phyloP scores from a whole-genome alignment of 2,329 filamentous ascomycete genomes.

The Trematosphaeria pertusa region DNA sequence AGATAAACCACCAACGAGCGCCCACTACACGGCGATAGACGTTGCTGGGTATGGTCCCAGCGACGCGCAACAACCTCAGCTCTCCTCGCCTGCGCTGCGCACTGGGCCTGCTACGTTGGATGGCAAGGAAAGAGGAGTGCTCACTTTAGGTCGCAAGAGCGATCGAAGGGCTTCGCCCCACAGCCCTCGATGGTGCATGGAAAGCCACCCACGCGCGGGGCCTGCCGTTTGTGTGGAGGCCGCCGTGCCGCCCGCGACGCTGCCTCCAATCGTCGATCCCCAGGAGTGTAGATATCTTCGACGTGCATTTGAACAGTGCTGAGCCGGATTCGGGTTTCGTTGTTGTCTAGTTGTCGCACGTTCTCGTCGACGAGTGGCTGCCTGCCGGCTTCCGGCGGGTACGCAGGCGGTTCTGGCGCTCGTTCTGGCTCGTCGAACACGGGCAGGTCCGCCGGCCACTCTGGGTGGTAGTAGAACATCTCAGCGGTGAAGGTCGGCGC shows the following conservation, averaged over 20 bases:
- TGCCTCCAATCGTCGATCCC: conserved; percentile 31
- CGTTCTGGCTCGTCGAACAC: conserved; percentile 11
- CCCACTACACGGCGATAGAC: background rate
- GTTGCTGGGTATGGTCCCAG: background rate
- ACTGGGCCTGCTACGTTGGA: conserved; percentile 1
- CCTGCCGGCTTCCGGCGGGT: conserved; percentile 9
- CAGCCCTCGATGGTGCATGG: conserved; percentile 31
- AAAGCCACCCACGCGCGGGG: conserved; percentile 34
- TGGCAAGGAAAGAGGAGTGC: conserved; percentile 15
- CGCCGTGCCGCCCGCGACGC: conserved; percentile 8
- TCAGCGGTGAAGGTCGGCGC: conserved; percentile 16
- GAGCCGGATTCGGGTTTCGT: conserved; percentile 36
- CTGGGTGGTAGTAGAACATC: conserved; percentile 20
- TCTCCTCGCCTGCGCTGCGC: too few species aligned
- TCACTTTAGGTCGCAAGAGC: conserved; percentile 46
- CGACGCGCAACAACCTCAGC: too few species aligned
- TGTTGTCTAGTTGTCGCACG: conserved; percentile 24
- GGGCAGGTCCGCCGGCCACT: conserved; percentile 18
- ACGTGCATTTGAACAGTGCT: conserved; percentile 35
- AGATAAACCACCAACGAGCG: conserved; percentile 1
- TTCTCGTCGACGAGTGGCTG: conserved; percentile 17
- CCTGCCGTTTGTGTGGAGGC: conserved; percentile 28
- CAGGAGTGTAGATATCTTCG: conserved; percentile 37
- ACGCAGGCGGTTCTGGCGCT: conserved; percentile 12
- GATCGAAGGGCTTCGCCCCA: conserved; percentile 35